Conservation (phyloP, 2,329 filamentous ascomycete genomes). For the Phaeosphaeriaceae sp. region DNA sequence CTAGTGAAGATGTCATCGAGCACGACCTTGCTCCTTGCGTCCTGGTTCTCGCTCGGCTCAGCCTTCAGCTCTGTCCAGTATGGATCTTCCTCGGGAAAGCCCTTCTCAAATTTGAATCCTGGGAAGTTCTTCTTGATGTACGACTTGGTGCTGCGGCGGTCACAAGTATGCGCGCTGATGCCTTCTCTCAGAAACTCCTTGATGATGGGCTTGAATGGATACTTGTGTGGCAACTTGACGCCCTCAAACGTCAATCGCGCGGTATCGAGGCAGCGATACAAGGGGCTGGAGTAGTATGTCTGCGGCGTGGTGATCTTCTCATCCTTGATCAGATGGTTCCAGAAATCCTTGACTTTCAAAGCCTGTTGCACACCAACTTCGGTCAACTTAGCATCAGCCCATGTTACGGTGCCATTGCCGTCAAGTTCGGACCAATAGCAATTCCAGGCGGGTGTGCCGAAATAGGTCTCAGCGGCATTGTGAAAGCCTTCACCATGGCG, state of each 20-base stretch:
- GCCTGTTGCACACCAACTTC: constrained; percentile 64
- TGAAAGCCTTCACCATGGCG: constrained; percentile 74
- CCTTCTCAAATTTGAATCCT: constrained; percentile 63
- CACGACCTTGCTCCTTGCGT: constrained; percentile 53
- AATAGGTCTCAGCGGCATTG: constrained; percentile 70
- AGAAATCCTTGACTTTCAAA: constrained; percentile 65
- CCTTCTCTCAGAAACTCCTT: constrained; percentile 72
- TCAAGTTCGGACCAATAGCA: constrained; percentile 71
- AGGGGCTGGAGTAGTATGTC: constrained; percentile 69
- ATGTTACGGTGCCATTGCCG: constrained; percentile 68
- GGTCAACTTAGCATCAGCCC: constrained; percentile 71
- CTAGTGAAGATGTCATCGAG: constrained; percentile 62
- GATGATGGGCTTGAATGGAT: constrained; percentile 64
- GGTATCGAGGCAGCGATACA: constrained; percentile 69
- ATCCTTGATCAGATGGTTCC: constrained; percentile 57
- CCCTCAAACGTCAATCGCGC: constrained; percentile 66
- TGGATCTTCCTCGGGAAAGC: constrained; percentile 66
- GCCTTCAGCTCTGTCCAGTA: constrained; percentile 59
- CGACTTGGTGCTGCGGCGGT: constrained; percentile 64
- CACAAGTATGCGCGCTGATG: constrained; percentile 73
- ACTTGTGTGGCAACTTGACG: constrained; percentile 59
- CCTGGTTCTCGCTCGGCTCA: constrained; percentile 60
- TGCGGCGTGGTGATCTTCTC: constrained; percentile 67
- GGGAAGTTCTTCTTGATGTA: constrained; percentile 63
- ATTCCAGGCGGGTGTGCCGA: constrained; percentile 74